Evolutionary conservation across 139 green algal genomes (phyloP).

Genomic region (Volvox africanus): DNA sequence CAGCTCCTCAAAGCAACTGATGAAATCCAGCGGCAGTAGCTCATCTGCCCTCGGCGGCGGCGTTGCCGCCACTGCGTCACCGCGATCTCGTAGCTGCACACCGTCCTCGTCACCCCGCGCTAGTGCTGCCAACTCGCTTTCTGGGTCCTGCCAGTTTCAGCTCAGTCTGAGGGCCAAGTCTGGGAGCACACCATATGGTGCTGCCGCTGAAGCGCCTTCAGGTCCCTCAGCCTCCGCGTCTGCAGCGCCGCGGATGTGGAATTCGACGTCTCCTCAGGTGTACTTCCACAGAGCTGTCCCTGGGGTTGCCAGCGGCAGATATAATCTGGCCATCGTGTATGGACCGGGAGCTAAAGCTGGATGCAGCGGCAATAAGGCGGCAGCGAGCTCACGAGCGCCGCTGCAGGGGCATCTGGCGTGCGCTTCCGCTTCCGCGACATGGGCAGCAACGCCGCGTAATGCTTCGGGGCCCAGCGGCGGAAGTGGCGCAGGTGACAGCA

Average conservation of each 20-base stretch:
- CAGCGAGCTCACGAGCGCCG: neutral
- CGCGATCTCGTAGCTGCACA: neutral
- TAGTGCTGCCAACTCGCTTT: neutral
- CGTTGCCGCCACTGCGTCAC: neutral
- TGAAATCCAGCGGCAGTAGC: neutral
- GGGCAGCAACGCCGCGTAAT: too few relatives aligned
- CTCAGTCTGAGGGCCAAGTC: neutral
- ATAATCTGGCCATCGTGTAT: neutral
- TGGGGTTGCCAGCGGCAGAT: neutral
- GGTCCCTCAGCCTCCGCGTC: neutral
- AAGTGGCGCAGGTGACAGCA: neutral
- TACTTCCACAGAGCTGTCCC: neutral
- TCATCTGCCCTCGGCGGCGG: neutral
- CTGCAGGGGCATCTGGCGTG: too few relatives aligned
- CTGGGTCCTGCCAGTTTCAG: neutral
- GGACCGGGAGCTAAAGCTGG: neutral
- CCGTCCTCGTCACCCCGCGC: neutral
- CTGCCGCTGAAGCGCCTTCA: neutral
- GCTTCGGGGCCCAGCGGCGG: too few relatives aligned
- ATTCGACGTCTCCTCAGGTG: neutral
- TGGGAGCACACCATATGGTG: neutral
- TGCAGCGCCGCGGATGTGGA: neutral
- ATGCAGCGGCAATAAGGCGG: neutral
- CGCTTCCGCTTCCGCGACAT: too few relatives aligned
- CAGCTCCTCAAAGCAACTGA: neutral